A percentile compares a stretch with the other conserved stretches of the same genome.
phyloP scores from a whole-genome alignment of 257 asterid genomes.

The Lycium barbarum region DNA sequence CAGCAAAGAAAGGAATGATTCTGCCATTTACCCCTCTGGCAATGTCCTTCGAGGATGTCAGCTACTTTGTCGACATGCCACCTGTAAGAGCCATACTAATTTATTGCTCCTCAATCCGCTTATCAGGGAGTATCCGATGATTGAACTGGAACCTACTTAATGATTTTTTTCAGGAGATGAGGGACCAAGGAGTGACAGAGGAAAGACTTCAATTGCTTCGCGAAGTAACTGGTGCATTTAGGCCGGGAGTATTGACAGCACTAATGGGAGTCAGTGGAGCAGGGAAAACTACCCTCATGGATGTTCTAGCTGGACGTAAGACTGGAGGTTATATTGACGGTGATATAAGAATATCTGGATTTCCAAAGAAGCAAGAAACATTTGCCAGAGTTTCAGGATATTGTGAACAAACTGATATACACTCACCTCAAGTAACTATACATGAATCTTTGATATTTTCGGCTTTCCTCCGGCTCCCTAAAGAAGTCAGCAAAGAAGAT shows the following conservation, averaged over 20 bases:
- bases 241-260: slow-evolving; percentile 80
- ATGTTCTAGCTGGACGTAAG: slow-evolving; percentile 71
- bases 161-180: slow-evolving; percentile 52
- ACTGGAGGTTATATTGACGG: slow-evolving; percentile 74
- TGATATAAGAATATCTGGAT: slow-evolving; percentile 68
- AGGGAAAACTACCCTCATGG: slow-evolving; percentile 79
- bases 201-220: slow-evolving; percentile 63
- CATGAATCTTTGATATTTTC: slow-evolving; percentile 66
- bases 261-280: slow-evolving; percentile 85
- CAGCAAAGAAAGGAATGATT: slow-evolving; percentile 65
- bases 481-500: slow-evolving; percentile 52
- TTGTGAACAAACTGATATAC: slow-evolving; percentile 72
- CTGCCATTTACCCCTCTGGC: slow-evolving; percentile 66
- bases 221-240: slow-evolving; percentile 66
- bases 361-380: slow-evolving; percentile 65
- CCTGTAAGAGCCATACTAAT: slow-evolving; percentile 45
- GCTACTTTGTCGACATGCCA: slow-evolving; percentile 66
- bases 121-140: not conserved
- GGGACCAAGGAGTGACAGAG: slow-evolving; percentile 58
- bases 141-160: not conserved
- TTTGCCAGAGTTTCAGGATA: slow-evolving; percentile 76
- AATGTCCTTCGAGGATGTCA: slow-evolving; percentile 59
- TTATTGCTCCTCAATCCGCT: too few species aligned
- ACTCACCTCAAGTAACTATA: slow-evolving; percentile 75
- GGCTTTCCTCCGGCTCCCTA: slow-evolving; percentile 64